Conservation (phyloP, 1,284 basidiomycete species). For the Vanrija pseudolonga region DNA sequence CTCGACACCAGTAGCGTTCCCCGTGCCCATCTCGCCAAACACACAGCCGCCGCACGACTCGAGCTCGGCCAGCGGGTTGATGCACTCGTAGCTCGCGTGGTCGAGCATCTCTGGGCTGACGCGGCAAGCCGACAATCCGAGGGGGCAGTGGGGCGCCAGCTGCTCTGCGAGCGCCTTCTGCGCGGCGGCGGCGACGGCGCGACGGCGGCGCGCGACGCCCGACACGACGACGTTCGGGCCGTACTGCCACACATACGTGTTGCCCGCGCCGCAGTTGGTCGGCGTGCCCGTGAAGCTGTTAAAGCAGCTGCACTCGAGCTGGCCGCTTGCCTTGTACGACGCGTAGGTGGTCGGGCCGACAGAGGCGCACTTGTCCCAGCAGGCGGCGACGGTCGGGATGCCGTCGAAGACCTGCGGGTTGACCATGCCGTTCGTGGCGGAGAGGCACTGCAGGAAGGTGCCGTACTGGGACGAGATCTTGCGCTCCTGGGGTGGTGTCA, state of each 20-base stretch:
- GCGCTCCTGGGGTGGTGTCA: background rate
- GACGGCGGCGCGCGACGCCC: background rate
- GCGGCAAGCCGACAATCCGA: background rate
- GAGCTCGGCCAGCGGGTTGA: background rate
- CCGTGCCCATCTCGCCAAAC: background rate
- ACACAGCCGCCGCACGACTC: background rate
- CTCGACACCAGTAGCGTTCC: background rate
- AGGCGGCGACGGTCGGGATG: background rate
- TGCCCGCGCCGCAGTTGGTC: background rate
- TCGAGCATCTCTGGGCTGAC: background rate
- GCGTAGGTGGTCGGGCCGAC: background rate
- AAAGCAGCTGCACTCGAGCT: background rate
- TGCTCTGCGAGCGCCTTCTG: background rate
- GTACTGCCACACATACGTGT: background rate
- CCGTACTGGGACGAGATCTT: background rate
- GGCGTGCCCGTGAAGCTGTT: background rate
- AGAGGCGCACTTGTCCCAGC: background rate
- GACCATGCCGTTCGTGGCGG: background rate
- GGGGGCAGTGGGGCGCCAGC: background rate
- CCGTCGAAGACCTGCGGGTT: background rate
- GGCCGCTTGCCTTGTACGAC: background rate
- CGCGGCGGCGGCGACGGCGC: background rate
- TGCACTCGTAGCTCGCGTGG: background rate
- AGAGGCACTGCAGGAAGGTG: background rate
- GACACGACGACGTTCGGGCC: background rate